Base-by-base conservation (phyloP, 179 eudicot genomes). In the Vitellaria paradoxa region DNA sequence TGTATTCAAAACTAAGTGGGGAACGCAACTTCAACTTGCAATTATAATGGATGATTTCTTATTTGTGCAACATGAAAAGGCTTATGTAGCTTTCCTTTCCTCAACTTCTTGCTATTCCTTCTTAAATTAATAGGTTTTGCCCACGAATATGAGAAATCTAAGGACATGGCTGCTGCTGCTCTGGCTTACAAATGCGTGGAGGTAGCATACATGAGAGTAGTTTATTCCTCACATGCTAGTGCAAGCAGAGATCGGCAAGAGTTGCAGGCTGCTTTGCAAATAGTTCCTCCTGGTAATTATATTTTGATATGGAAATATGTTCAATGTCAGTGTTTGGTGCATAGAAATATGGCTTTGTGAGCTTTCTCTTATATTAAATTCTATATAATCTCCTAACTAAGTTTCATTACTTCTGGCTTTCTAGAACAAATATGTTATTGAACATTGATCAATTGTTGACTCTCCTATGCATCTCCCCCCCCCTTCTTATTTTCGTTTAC, bases 161-260 rank as follows among this genome's bases (percentile, higher is more conserved):
- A 91, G 84, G 98, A 96, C 82, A 89, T 92, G 94, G 98, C 93
- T 80, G 82, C 91, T 86, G 98, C 98, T 86, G 94, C 98, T 76
- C 86, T 94, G 91, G 99, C 98, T 74, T 94, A 96, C 86, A 96
- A 96, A 77, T 92, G 97, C 79, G 78, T 85, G 88, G 97, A 96
- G 87, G 92, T 94, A 65, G 98, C 99, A 71, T 91, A 92, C 82
- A 55, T 94, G 89, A 88, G 92, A 82, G 98, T 92, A 40, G 74
- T 94, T 59, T 92, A 88, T 85, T 88, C 89, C 69, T 88, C 93
- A 56, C 91, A 89, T 85, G 21, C 78, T 26, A 69, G 76, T 81
- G 96, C 97, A 73, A 88, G 87, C 80, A 89, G 88, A 90, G 96
- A 92, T 77, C 85, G 92, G 65, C 85, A 85, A 77, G 96, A 92